Evolutionary conservation across 2,329 filamentous ascomycete species (phyloP), one percentile per base, ranked within the genome.

Genomic region (Raffaelea deltoideospora): DNA sequence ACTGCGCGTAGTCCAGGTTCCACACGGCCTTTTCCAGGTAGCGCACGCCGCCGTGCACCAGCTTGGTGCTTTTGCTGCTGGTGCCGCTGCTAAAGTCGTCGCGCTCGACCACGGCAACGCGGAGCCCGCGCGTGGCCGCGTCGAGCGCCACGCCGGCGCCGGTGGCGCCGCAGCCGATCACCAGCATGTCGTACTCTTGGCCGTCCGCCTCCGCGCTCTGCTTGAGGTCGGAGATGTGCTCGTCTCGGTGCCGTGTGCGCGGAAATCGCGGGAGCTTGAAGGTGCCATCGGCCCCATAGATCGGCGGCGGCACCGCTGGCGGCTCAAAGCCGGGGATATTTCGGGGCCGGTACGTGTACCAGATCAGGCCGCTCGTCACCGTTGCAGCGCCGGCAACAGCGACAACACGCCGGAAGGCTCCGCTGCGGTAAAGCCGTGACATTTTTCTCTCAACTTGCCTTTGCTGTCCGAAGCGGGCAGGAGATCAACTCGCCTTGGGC

Each of bases 11-110:
- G 56, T 90, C 82, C 49, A 88, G 63, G 54, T 87, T 81, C 76
- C 77, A 85, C 34, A 90, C 75, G 37, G 82, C 82, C 64, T 90
- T 90, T 56, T 90, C 83, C 40, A 90, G 65, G 53, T 88, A 90
- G 46, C 82, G 72, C 41, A 90, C 83, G 51, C 82, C 82, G 47
- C 82, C 82, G 57, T 90, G 82, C 15, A 90, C 83, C 37, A 90
- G 67, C 59, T 90, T 90, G 34, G 82, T 90, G 60, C 79, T 86
- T 63, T 88, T 88, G 56, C 79, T 84, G 61, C 79, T 86, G 29
- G 82, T 88, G 22, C 83, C 82, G 43, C 77, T 70, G 48, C 77
- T 78, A 54, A 88, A 90, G 57, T 90, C 82, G 54, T 88, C 83
- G 43, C 81, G 69, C 60, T 90, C 82, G 14, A 90, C 79, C 35